Conservation (phyloP, 345 rosid species). For the Salix caprea region DNA sequence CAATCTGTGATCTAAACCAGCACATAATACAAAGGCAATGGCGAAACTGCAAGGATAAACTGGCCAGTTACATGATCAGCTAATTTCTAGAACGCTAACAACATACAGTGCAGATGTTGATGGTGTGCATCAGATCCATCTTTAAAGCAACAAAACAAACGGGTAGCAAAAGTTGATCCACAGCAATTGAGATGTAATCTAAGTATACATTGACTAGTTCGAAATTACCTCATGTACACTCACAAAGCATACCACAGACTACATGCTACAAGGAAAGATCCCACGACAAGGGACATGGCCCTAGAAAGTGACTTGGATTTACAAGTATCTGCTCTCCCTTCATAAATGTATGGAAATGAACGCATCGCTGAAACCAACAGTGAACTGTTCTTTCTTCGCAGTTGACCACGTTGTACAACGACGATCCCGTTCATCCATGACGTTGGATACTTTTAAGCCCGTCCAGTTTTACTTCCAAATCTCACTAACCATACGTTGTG, state of each 20-base stretch:
- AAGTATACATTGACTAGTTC: constrained; percentile 25
- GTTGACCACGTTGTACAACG: neutral
- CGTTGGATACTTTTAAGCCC: neutral
- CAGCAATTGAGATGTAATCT: constrained; percentile 17
- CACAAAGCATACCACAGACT: constrained; percentile 25
- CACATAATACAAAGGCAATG: neutral
- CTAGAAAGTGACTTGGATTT: constrained; percentile 30
- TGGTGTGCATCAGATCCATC: neutral
- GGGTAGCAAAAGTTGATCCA: neutral
- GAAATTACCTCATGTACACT: constrained; percentile 34
- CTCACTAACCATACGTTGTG: neutral
- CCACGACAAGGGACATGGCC: constrained; percentile 14
- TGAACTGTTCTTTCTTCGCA: constrained; percentile 7
- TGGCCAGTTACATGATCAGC: neutral
- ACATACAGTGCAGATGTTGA: neutral
- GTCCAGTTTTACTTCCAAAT: constrained; percentile 1
- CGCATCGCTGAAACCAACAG: constrained; percentile 19
- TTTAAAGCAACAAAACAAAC: neutral
- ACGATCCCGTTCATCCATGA: neutral
- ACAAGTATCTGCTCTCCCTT: constrained; percentile 34
- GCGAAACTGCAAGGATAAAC: neutral
- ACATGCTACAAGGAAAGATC: constrained; percentile 17
- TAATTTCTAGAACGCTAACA: neutral
- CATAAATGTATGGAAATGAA: constrained; percentile 25
- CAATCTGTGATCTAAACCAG: neutral